Percentiles rank a stretch among this genome's conserved stretches.
These are phyloP conservation scores for Herpetomonas samuelpessoai DNA, from an alignment of 208 protist species.

Conservation along the genomic window DNA sequence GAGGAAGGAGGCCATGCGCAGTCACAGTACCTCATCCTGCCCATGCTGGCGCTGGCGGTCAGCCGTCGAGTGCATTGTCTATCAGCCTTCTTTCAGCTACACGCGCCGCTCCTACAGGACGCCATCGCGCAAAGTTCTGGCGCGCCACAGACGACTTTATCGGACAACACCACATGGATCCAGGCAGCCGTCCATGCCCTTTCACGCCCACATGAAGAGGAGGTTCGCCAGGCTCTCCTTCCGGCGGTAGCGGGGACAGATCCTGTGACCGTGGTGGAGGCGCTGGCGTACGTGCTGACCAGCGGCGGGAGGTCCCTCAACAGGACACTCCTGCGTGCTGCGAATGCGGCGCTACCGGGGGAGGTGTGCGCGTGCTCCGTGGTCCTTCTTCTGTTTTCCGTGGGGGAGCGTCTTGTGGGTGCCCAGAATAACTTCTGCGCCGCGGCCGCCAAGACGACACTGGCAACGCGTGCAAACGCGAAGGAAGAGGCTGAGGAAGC, in stretches of 20 bases:
- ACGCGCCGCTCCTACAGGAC: slow-evolving; percentile 48
- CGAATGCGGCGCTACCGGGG: slow-evolving; percentile 11
- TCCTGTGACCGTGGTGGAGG: not conserved
- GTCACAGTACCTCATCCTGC: slow-evolving; percentile 30
- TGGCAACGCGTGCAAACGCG: slow-evolving; percentile 1
- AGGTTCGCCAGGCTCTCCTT: too few species aligned
- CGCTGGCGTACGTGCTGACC: slow-evolving; percentile 14
- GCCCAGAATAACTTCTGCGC: slow-evolving; percentile 67
- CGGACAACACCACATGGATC: too few species aligned
- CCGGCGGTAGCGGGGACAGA: too few species aligned
- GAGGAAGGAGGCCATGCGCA: slow-evolving; percentile 9
- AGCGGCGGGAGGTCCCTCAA: not conserved
- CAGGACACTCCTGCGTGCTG: slow-evolving; percentile 3
- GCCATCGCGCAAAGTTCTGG: not conserved
- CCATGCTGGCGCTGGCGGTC: slow-evolving; percentile 51
- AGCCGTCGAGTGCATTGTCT: slow-evolving; percentile 29
- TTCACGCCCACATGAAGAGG: too few species aligned
- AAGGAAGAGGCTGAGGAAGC: slow-evolving; percentile 5
- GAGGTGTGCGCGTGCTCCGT: slow-evolving; percentile 29
- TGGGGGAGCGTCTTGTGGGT: slow-evolving; percentile 52
- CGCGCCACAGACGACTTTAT: too few species aligned
- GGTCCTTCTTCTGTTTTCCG: slow-evolving; percentile 35
- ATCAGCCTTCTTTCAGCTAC: slow-evolving; percentile 46
- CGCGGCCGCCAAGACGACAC: slow-evolving; percentile 16
- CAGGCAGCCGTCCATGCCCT: too few species aligned